Evolutionary conservation across 2,329 filamentous ascomycete species (phyloP).

Genomic region (Truncatella angustata): DNA sequence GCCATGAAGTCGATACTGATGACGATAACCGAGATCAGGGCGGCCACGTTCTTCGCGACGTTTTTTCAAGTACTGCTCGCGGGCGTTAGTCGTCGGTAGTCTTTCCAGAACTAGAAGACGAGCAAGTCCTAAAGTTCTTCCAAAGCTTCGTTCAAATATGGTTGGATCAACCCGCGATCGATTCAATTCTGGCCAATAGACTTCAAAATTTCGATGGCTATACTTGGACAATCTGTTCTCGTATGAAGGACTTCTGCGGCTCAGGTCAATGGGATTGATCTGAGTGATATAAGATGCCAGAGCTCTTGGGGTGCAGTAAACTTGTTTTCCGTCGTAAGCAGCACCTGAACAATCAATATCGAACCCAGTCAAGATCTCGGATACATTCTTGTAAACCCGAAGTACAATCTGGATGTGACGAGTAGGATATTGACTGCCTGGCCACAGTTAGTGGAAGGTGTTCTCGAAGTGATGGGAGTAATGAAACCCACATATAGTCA

Average conservation of each 20-base stretch:
- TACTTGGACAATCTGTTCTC: slow-evolving; percentile 87
- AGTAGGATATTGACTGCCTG: slow-evolving; percentile 75
- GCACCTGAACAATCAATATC: slow-evolving; percentile 83
- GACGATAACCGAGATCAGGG: slow-evolving; percentile 48
- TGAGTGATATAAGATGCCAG: slow-evolving; percentile 79
- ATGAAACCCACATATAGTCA: slow-evolving; percentile 63
- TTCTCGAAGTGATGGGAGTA: slow-evolving; percentile 1
- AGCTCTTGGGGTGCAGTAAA: slow-evolving; percentile 76
- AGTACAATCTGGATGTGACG: slow-evolving; percentile 83
- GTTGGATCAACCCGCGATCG: slow-evolving; percentile 78
- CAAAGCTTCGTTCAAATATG: slow-evolving; percentile 81
- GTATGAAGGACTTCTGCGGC: slow-evolving; percentile 78
- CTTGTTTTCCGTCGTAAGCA: slow-evolving; percentile 77
- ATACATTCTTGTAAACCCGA: slow-evolving; percentile 78
- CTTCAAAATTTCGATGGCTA: slow-evolving; percentile 79
- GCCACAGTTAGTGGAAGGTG: not conserved
- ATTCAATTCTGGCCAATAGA: slow-evolving; percentile 75
- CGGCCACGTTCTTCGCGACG: slow-evolving; percentile 71
- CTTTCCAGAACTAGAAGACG: slow-evolving; percentile 77
- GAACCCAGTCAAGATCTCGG: slow-evolving; percentile 84
- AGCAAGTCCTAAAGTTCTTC: slow-evolving; percentile 72
- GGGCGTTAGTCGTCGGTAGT: slow-evolving; percentile 65
- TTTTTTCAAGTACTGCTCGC: slow-evolving; percentile 69
- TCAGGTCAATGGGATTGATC: slow-evolving; percentile 76
- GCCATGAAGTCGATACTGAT: slow-evolving; percentile 47